Evolutionary conservation across 768 basidiomycete species (phyloP).

Genomic region (Tricholoma bakamatsutake): DNA sequence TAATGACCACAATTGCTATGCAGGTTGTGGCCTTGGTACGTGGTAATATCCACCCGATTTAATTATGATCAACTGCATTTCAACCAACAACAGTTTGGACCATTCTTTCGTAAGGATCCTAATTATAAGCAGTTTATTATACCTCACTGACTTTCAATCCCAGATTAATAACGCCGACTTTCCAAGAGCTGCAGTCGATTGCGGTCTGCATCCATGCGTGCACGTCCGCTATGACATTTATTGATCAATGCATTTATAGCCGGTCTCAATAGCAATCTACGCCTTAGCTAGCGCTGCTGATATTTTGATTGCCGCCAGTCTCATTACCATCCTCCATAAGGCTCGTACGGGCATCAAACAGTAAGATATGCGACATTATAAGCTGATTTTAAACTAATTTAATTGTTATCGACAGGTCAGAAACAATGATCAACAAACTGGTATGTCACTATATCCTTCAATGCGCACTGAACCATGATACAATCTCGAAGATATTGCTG

Average conservation of each 20-base stretch:
- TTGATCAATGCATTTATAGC: conserved; percentile 17
- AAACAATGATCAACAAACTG: conserved; percentile 15
- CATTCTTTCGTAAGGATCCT: conserved; percentile 30
- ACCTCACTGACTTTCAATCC: background rate
- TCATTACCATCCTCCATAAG: conserved; percentile 39
- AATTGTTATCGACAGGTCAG: conserved; percentile 10
- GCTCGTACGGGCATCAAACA: conserved; percentile 48
- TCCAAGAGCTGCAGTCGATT: conserved; percentile 26
- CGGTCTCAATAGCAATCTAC: conserved; percentile 47
- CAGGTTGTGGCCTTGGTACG: conserved; percentile 31
- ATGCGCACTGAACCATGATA: background rate
- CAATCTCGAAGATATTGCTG: conserved; percentile 13
- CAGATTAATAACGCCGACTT: conserved; percentile 35
- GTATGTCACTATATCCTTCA: background rate
- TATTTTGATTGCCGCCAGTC: conserved; percentile 40
- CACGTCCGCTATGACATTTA: background rate
- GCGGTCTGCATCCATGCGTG: conserved; percentile 21
- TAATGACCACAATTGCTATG: background rate
- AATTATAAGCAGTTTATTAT: background rate
- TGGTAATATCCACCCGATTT: background rate
- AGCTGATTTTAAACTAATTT: background rate
- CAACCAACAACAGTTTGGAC: conserved; percentile 31
- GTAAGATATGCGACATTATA: conserved; percentile 15
- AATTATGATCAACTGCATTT: background rate
- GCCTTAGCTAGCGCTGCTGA: conserved; percentile 42